Conservation (phyloP, 139 green algal species). For the Chlorella vulgaris region DNA sequence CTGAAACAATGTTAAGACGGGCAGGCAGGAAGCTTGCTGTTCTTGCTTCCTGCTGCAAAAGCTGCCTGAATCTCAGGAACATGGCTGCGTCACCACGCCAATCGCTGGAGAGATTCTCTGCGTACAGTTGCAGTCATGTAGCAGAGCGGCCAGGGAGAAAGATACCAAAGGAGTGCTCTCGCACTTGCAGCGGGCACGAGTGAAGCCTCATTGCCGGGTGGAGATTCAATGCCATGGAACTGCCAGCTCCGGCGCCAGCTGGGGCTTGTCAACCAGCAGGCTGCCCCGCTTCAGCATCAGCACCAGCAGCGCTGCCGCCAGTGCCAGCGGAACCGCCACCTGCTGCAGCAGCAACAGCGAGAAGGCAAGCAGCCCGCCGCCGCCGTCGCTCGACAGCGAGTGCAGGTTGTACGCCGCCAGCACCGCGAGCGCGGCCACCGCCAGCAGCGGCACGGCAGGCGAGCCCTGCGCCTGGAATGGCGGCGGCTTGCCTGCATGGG, state of each 20-base stretch:
- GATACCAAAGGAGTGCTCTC: too few species aligned
- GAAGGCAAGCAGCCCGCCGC: not conserved
- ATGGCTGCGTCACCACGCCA: too few species aligned
- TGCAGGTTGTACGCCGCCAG: constrained; percentile 24
- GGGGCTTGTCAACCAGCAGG: constrained; percentile 67
- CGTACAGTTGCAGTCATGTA: too few species aligned
- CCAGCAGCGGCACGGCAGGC: constrained; percentile 42
- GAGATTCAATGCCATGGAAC: constrained; percentile 50
- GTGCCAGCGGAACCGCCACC: constrained; percentile 58
- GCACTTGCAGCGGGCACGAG: too few species aligned
- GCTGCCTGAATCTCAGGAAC: too few species aligned
- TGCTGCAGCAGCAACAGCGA: constrained; percentile 12
- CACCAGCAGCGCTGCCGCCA: constrained; percentile 55
- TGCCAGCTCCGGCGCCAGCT: constrained; percentile 71
- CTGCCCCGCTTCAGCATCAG: constrained; percentile 63
- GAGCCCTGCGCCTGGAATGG: constrained; percentile 50
- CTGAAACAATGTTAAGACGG: too few species aligned
- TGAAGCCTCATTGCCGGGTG: not conserved
- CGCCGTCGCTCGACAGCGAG: not conserved
- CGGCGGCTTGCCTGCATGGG: constrained; percentile 8
- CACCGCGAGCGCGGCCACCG: not conserved
- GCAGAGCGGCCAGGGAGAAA: too few species aligned
- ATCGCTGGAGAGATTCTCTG: too few species aligned
- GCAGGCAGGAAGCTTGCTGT: too few species aligned
- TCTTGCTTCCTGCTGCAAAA: too few species aligned